These are phyloP conservation scores for Martiniozyma asiatica DNA, from an alignment of 1,139 yeast genomes.

Conservation along the genomic window DNA sequence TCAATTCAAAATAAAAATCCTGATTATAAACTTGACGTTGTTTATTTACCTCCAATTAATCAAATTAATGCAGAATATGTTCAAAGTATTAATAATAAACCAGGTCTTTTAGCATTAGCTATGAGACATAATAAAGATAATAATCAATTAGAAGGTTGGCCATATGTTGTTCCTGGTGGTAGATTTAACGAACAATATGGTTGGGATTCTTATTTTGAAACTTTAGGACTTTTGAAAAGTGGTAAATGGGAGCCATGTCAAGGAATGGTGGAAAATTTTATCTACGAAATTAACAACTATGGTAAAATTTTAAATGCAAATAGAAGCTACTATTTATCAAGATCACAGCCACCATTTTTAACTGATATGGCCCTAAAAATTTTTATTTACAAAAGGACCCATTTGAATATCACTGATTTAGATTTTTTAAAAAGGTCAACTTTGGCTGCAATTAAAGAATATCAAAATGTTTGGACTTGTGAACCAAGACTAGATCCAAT, in stretches of 20 bases:
- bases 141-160: constrained; percentile 46
- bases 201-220: constrained; percentile 95
- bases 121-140: constrained; percentile 29
- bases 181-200: constrained; percentile 93
- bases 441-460: constrained; percentile 78
- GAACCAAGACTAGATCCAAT: constrained; percentile 59
- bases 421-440: constrained; percentile 57
- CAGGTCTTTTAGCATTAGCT: constrained; percentile 81
- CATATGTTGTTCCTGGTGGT: constrained; percentile 96
- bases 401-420: constrained; percentile 12
- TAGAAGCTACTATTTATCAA: constrained; percentile 77
- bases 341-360: constrained; percentile 96
- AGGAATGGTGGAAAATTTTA: constrained; percentile 89
- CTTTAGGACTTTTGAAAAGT: constrained; percentile 68
- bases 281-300: constrained; percentile 80
- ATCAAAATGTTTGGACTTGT: constrained; percentile 66
- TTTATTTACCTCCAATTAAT: constrained; percentile 54
- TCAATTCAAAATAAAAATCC: constrained; percentile 45
- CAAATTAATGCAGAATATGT: constrained; percentile 58
- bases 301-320: constrained; percentile 93
- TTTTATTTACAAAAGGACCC: constrained; percentile 39
- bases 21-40: constrained; percentile 58
- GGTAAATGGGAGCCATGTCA: constrained; percentile 58
- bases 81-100: constrained; percentile 64
- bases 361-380: constrained; percentile 84